A percentile compares a stretch with the other conserved stretches of the same genome.
Conservation (phyloP, 352 stramenopile genomes). For the Phytophthora meadii region DNA sequence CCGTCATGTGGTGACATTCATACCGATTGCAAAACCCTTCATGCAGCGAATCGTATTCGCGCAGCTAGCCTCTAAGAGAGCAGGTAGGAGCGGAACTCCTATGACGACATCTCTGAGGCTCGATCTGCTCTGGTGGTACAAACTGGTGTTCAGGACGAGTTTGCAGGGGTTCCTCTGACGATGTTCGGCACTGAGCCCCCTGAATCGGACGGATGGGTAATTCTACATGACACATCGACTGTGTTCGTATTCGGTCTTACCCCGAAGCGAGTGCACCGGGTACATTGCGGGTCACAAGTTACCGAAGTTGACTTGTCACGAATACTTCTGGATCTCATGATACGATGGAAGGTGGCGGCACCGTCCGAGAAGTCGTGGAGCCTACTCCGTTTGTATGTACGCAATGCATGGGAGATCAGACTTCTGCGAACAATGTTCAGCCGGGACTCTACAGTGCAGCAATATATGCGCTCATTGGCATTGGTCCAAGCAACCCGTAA, state of each 20-base stretch:
- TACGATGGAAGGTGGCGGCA: neutral
- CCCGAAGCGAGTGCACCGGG: neutral
- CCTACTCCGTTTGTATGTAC: neutral
- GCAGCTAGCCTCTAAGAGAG: neutral
- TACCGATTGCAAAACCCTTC: slow-evolving; percentile 1
- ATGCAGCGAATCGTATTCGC: neutral
- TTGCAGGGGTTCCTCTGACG: neutral
- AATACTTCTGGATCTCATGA: neutral
- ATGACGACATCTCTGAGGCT: neutral
- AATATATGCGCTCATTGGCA: neutral
- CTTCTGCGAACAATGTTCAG: neutral
- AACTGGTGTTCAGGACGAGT: neutral
- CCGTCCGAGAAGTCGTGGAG: neutral
- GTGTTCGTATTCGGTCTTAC: neutral
- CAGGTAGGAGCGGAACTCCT: neutral
- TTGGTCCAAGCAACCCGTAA: neutral
- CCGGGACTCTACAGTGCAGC: neutral
- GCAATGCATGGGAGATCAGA: neutral
- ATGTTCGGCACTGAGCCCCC: neutral
- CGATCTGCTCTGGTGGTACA: neutral
- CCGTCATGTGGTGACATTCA: neutral
- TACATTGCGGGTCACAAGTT: neutral
- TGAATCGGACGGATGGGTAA: neutral
- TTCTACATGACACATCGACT: neutral
- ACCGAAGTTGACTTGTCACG: neutral